Percentiles rank a stretch among this genome's conserved stretches.
phyloP scores from a whole-genome alignment of 2,329 filamentous ascomycete species.

The Blumeriella jaapii region DNA sequence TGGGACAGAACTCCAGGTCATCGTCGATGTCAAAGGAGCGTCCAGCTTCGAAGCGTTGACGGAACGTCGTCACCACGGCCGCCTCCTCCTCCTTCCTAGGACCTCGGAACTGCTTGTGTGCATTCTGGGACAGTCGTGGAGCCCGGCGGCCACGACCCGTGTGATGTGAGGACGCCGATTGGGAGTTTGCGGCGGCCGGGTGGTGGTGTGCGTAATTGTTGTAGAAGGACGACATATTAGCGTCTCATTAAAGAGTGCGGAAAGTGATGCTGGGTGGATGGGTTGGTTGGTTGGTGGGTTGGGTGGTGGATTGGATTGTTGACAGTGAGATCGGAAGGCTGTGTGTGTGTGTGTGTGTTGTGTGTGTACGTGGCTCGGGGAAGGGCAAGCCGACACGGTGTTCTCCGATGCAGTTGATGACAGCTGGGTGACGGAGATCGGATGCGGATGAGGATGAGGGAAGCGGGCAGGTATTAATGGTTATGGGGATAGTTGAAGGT shows the following conservation, averaged over 20 bases:
- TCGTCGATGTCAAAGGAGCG: slow-evolving; percentile 93
- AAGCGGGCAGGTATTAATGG: too few species aligned
- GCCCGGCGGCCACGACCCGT: slow-evolving; percentile 76
- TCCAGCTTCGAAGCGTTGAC: slow-evolving; percentile 79
- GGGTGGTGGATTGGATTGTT: slow-evolving; percentile 3
- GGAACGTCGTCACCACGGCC: slow-evolving; percentile 66
- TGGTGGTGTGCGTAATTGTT: slow-evolving; percentile 49
- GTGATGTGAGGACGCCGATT: slow-evolving; percentile 45
- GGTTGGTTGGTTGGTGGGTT: neutral
- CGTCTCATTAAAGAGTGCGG: slow-evolving; percentile 18
- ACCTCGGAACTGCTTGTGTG: slow-evolving; percentile 76
- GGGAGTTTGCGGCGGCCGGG: slow-evolving; percentile 39
- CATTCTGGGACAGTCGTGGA: slow-evolving; percentile 71
- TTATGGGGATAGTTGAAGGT: neutral
- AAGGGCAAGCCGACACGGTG: too few species aligned
- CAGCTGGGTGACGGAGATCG: too few species aligned
- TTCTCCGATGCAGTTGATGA: too few species aligned
- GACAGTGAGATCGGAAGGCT: slow-evolving; percentile 4
- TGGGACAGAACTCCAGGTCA: slow-evolving; percentile 90
- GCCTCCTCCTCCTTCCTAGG: slow-evolving; percentile 75
- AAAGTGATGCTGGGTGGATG: slow-evolving; percentile 8
- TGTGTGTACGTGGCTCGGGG: too few species aligned
- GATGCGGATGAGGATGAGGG: too few species aligned
- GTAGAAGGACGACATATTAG: slow-evolving; percentile 53
- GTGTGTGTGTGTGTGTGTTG: slow-evolving; percentile 5